Percentiles rank a stretch among this genome's conserved stretches.
Conservation (phyloP, 2,329 filamentous ascomycete species). For the Monosporascus sp. region DNA sequence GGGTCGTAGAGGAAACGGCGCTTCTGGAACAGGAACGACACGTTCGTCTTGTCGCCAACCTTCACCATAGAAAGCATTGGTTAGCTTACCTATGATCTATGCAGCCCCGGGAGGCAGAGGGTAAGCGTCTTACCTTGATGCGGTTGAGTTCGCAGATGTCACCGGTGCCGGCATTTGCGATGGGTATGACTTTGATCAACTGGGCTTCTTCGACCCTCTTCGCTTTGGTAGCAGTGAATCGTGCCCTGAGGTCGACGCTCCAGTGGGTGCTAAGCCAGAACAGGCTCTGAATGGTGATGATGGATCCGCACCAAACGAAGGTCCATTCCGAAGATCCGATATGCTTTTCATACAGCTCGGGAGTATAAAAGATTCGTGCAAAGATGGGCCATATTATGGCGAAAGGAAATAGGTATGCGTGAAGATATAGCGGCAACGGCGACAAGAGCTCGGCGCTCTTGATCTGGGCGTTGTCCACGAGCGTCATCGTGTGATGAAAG, state of each 20-base stretch:
- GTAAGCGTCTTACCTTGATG: conserved; percentile 52
- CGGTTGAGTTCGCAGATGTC: conserved; percentile 81
- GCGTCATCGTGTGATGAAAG: conserved; percentile 38
- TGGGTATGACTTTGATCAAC: conserved; percentile 88
- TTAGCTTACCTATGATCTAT: background rate
- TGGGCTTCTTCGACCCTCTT: conserved; percentile 66
- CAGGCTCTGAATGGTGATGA: conserved; percentile 81
- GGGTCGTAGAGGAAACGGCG: conserved; percentile 84
- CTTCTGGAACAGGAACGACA: conserved; percentile 97
- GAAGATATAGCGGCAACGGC: conserved; percentile 73
- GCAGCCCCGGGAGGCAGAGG: conserved; percentile 1
- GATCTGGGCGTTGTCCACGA: conserved; percentile 91
- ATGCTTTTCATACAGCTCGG: conserved; percentile 81
- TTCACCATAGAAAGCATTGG: conserved; percentile 24
- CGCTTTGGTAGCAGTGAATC: conserved; percentile 74
- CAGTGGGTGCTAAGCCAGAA: conserved; percentile 96
- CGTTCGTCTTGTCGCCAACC: conserved; percentile 67
- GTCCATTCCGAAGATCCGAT: conserved; percentile 97
- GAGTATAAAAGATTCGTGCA: conserved; percentile 77
- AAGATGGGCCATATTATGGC: conserved; percentile 88
- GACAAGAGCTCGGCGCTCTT: conserved; percentile 82
- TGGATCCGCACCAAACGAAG: conserved; percentile 85
- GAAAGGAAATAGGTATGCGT: conserved; percentile 92
- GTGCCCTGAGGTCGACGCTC: conserved; percentile 80
- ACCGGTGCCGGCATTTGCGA: conserved; percentile 80